Conservation (phyloP, 2,329 filamentous ascomycete species). For the Botrytis tulipae region DNA sequence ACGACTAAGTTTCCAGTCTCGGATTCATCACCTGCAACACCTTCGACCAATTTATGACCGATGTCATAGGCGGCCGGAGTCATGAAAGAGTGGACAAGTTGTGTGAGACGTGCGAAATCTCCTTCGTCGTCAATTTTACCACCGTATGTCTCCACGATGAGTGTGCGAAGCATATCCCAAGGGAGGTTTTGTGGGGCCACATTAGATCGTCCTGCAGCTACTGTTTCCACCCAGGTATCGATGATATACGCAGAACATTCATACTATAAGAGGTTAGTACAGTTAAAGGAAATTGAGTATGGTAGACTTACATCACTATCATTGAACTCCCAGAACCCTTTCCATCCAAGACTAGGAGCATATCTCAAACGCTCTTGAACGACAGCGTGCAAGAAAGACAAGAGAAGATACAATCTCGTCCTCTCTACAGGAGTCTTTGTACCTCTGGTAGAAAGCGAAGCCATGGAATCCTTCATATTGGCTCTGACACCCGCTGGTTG, state of each 20-base stretch:
- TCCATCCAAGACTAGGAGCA: constrained; percentile 92
- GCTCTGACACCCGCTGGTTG: constrained; percentile 94
- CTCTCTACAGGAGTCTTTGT: constrained; percentile 86
- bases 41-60: constrained; percentile 82
- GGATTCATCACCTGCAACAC: constrained; percentile 43
- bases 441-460: constrained; percentile 72
- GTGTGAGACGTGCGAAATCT: constrained; percentile 72
- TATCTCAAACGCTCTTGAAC: constrained; percentile 94
- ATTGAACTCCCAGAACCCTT: constrained; percentile 99
- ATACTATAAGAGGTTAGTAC: constrained; percentile 59
- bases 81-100: constrained; percentile 74
- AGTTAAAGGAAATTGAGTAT: constrained; percentile 57
- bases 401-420: constrained; percentile 80
- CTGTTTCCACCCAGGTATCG: constrained; percentile 86
- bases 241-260: constrained; percentile 97
- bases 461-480: constrained; percentile 98
- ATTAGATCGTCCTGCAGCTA: constrained; percentile 83
- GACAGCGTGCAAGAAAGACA: constrained; percentile 94
- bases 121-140: constrained; percentile 93
- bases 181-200: constrained; percentile 91
- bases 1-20: constrained; percentile 65
- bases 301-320: constrained; percentile 86
- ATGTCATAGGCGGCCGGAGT: constrained; percentile 89
- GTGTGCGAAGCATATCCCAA: constrained; percentile 90
- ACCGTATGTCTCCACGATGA: constrained; percentile 92